Conservation (phyloP, 345 rosid genomes). For the Chamaenerion angustifolium region DNA sequence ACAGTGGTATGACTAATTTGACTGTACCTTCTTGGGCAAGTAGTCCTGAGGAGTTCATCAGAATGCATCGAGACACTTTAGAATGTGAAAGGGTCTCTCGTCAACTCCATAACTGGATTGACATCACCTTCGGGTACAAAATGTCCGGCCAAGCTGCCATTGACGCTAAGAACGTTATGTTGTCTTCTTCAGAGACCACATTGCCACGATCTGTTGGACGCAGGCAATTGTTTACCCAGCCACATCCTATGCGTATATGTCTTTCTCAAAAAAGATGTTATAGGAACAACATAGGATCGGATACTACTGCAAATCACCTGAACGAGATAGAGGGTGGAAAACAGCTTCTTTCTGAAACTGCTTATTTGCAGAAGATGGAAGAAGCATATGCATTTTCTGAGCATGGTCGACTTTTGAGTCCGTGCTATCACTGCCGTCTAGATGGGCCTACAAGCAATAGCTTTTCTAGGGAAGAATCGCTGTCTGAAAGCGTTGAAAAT, state of each 20-base stretch:
- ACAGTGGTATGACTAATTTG: constrained; percentile 79
- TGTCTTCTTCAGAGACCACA: constrained; percentile 61
- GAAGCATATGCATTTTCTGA: constrained; percentile 64
- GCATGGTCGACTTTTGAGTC: constrained; percentile 56
- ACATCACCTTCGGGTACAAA: constrained; percentile 84
- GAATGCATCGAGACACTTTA: constrained; percentile 71
- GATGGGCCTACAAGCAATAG: constrained; percentile 12
- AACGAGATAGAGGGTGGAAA: constrained; percentile 26
- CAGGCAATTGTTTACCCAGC: constrained; percentile 63
- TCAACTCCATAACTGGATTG: constrained; percentile 78
- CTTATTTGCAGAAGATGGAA: constrained; percentile 52
- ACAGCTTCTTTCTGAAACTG: constrained; percentile 31
- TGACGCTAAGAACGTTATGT: constrained; percentile 86
- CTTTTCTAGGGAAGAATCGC: constrained; percentile 19
- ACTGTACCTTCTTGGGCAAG: constrained; percentile 82
- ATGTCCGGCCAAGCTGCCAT: constrained; percentile 85
- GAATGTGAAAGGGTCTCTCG: constrained; percentile 66
- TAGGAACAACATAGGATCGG: constrained; percentile 13
- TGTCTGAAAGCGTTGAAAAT: constrained; percentile 16
- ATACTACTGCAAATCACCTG: constrained; percentile 20
- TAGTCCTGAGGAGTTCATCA: constrained; percentile 73
- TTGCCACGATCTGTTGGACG: constrained; percentile 72
- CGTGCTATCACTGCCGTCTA: constrained; percentile 26
- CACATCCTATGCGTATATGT: constrained; percentile 57
- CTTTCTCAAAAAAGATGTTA: constrained; percentile 18